Evolutionary conservation across 2,329 filamentous ascomycete species (phyloP).

Genomic region (Colletotrichum salicis): DNA sequence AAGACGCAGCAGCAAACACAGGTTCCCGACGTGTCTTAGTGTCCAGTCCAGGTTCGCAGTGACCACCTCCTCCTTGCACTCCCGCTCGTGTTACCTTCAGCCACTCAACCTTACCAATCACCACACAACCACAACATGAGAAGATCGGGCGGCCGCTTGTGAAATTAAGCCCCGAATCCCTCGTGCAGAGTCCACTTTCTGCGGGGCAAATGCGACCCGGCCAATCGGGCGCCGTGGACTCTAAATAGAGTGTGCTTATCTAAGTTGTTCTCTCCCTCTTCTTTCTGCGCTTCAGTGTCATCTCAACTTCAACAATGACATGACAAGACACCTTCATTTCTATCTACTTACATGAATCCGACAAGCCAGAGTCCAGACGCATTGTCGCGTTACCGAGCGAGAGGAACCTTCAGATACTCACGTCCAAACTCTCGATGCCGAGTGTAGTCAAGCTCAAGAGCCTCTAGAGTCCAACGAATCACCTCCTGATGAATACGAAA

Average conservation of each 20-base stretch:
- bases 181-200: background rate
- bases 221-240: background rate
- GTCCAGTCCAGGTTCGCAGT: background rate
- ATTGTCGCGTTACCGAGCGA: background rate
- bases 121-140: background rate
- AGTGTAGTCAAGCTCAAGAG: background rate
- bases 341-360: background rate
- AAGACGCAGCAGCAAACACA: background rate
- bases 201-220: constrained; percentile 5
- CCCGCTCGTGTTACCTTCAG: background rate
- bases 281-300: background rate
- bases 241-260: background rate
- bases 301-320: background rate
- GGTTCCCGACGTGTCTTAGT: background rate
- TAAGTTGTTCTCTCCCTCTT: background rate
- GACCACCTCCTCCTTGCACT: too few species aligned
- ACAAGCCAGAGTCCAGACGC: background rate
- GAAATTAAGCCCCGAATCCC: background rate
- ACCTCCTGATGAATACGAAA: background rate
- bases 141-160: background rate
- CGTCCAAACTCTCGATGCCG: background rate
- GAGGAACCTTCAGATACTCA: background rate
- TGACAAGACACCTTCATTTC: background rate
- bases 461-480: background rate
- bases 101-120: background rate